phyloP scores from a whole-genome alignment of 1,284 basidiomycete species.

The Trichosporon coremiiforme region DNA sequence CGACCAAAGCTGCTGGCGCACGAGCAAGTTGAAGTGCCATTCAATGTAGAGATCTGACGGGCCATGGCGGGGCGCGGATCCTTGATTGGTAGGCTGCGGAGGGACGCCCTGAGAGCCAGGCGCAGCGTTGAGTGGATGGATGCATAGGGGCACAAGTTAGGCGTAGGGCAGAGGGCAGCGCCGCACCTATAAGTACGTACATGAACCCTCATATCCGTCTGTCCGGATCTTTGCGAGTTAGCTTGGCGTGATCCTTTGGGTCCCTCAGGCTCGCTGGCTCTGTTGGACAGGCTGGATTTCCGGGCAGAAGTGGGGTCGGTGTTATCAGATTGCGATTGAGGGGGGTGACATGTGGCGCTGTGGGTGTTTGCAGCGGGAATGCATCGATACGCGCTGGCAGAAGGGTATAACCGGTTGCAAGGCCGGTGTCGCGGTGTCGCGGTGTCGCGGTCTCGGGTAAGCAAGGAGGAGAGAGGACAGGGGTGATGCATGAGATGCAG shows the following conservation, averaged over 20 bases:
- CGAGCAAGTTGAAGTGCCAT: neutral
- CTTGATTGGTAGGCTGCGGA: constrained; percentile 1
- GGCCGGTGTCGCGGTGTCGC: too few relatives aligned
- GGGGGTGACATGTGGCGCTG: constrained; percentile 2
- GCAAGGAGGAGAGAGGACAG: neutral
- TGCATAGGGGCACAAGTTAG: neutral
- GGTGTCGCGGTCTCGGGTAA: constrained; percentile 4
- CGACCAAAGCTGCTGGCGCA: neutral
- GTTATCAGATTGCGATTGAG: constrained; percentile 11
- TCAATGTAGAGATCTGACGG: neutral
- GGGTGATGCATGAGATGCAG: constrained; percentile 15
- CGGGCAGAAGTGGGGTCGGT: neutral
- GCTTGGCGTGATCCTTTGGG: neutral
- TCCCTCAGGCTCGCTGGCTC: too few relatives aligned
- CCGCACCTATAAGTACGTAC: neutral
- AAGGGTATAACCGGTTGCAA: too few relatives aligned
- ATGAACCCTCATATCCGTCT: neutral
- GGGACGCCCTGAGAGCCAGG: neutral
- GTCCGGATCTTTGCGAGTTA: neutral
- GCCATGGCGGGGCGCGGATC: neutral
- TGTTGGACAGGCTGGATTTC: too few relatives aligned
- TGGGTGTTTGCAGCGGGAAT: neutral
- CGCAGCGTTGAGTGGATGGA: neutral
- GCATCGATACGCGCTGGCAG: neutral
- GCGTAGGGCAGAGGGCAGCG: too few relatives aligned